Evolutionary conservation across 331 rosid species (phyloP), one percentile per base, ranked within the genome.

Genomic region (Malus hybrid): DNA sequence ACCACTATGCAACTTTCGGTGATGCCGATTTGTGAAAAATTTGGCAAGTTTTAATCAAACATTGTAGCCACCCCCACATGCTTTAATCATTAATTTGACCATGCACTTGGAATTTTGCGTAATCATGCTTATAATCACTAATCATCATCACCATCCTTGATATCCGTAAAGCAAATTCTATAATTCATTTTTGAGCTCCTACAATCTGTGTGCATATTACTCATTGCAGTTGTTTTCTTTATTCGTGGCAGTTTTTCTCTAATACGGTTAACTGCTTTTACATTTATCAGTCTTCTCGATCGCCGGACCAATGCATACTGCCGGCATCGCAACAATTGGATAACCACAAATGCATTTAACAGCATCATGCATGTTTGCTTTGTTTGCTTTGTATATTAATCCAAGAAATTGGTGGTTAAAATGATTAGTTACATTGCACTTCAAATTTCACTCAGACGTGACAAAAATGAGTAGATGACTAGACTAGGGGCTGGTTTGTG

Each of bases 1-100:
- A 77, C 50, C 16, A 15, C 70, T 31, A 20, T 77, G 80, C 67
- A 72, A 74, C 90, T 89, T 91, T 91, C 93, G 96, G 96, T 88
- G 96, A 80, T 81, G 76, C 74, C 67, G 84, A 80, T 81, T 39
- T 78, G 56, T 62, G 61, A 50, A 73, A 73, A 74, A 2, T 65
- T 13, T 13, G 46, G 14, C 33, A 11, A 57, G 5, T 20, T 34
- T 80, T 66, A 63, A 73, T 28, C 73, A 65, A 73, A 65, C 67
- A 1, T 52, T 52, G 74, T 29, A 80, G 84, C 32, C 70, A 34
- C 4, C 11, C 11, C 87, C 20, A 77, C 91, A 85, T 89, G 89
- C 72, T 73, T 76, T 79, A 81, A 84, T 87, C 83, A 91, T 87
- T 85, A 83, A 75, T 75, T 82, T 73, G 77, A 81, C 87, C 82